Conservation (phyloP, 805 yeast genomes). For the Yarrowia osloensis region DNA sequence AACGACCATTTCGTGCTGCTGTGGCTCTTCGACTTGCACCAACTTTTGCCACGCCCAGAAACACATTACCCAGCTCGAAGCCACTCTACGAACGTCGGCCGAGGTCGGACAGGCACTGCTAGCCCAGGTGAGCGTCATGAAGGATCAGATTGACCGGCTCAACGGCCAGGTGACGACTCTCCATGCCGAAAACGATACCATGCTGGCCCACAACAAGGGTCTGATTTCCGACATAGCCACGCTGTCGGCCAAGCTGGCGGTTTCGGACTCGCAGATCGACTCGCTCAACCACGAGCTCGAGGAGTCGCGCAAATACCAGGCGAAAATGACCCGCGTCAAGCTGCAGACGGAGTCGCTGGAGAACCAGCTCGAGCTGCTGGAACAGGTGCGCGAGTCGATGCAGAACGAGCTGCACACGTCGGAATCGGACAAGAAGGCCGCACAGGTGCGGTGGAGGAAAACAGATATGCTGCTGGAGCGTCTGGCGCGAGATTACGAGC, state of each 20-base stretch:
- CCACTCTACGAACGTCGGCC: constrained; percentile 18
- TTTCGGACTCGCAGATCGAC: neutral
- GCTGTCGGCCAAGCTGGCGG: neutral
- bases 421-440: constrained; percentile 2
- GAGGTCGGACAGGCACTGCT: constrained; percentile 22
- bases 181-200: constrained; percentile 15
- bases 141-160: constrained; percentile 23
- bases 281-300: constrained; percentile 22
- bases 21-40: constrained; percentile 3
- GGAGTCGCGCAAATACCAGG: constrained; percentile 15
- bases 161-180: constrained; percentile 11
- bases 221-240: constrained; percentile 1
- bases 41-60: constrained; percentile 1
- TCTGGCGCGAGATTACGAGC: constrained; percentile 19
- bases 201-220: constrained; percentile 3
- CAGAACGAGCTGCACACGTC: constrained; percentile 1
- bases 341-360: constrained; percentile 9
- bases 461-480: constrained; percentile 20
- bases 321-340: constrained; percentile 5
- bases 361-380: constrained; percentile 22
- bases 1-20: constrained; percentile 13
- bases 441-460: constrained; percentile 12
- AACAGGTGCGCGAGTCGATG: constrained; percentile 5
- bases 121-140: constrained; percentile 16
- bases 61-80: constrained; percentile 12